These are phyloP conservation scores for Chloranthus sessilifolius DNA, from an alignment of 164 flowering plant genomes.

Conservation along the genomic window DNA sequence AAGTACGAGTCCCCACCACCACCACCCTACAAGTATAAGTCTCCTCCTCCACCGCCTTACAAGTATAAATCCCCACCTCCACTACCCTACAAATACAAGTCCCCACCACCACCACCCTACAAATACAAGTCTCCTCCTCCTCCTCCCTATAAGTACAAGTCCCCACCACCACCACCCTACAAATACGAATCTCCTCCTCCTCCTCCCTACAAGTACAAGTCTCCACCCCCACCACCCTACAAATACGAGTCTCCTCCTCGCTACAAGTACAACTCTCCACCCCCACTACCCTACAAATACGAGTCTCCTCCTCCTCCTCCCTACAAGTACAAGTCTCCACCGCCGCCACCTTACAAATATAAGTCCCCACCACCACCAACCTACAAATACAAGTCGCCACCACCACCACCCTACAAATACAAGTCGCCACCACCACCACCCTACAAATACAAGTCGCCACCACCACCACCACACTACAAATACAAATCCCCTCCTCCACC, in stretches of 20 bases:
- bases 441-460: slow-evolving; percentile 12
- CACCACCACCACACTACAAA: slow-evolving; percentile 7
- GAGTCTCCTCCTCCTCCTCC: slow-evolving; percentile 14
- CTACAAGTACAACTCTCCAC: slow-evolving; percentile 4
- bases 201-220: slow-evolving; percentile 11
- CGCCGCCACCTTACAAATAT: slow-evolving; percentile 18
- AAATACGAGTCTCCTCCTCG: slow-evolving; percentile 12
- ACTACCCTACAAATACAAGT: slow-evolving; percentile 1
- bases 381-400: slow-evolving; percentile 16
- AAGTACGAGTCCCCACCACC: slow-evolving; percentile 13
- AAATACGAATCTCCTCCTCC: slow-evolving; percentile 14
- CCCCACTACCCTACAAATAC: slow-evolving; percentile 13
- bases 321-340: slow-evolving; percentile 17
- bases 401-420: slow-evolving; percentile 9
- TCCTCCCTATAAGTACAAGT: slow-evolving; percentile 12
- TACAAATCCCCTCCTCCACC: slow-evolving; percentile 7
- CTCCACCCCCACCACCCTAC: slow-evolving; percentile 22
- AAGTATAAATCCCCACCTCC: slow-evolving; percentile 13
- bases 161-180: slow-evolving; percentile 17
- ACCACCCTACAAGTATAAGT: slow-evolving; percentile 11
- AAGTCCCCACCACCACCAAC: slow-evolving; percentile 15
- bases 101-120: neutral
- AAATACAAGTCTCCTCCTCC: slow-evolving; percentile 14
- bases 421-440: slow-evolving; percentile 14
- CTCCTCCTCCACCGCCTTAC: slow-evolving; percentile 22